These are phyloP conservation scores for Pterula multifida DNA, from an alignment of 1,284 basidiomycete species.

Conservation along the genomic window DNA sequence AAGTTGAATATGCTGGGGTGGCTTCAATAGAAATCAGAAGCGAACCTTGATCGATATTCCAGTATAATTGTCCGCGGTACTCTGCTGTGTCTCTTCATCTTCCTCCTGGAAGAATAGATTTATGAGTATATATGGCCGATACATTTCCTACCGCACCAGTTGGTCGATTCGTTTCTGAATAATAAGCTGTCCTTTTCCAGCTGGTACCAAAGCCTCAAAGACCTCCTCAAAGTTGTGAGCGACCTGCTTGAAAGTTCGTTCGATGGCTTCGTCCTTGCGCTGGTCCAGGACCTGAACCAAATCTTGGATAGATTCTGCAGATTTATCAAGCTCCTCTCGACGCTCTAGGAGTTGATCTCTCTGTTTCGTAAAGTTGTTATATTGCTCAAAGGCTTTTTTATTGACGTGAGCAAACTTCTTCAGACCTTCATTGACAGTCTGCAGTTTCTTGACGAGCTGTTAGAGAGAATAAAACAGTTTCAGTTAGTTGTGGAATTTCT, in stretches of 20 bases:
- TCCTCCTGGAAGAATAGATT: no score
- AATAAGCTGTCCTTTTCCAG: constrained; percentile 81
- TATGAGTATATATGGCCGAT: not conserved
- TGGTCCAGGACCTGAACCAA: constrained; percentile 94
- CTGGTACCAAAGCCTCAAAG: constrained; percentile 95
- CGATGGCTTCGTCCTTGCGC: constrained; percentile 96
- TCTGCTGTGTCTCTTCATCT: constrained; percentile 62
- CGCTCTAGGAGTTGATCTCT: constrained; percentile 83
- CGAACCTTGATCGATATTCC: constrained; percentile 87
- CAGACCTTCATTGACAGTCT: constrained; percentile 81
- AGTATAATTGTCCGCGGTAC: constrained; percentile 86
- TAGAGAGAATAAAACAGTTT: constrained; percentile 3
- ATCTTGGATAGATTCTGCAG: constrained; percentile 83
- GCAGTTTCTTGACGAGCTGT: constrained; percentile 84
- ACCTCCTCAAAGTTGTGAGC: constrained; percentile 95
- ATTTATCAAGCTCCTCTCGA: constrained; percentile 83
- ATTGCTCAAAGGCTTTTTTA: constrained; percentile 99
- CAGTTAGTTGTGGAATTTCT: constrained; percentile 4
- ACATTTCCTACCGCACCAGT: constrained; percentile 47
- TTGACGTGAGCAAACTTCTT: constrained; percentile 98
- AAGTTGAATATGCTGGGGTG: no score
- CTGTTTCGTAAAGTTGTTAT: constrained; percentile 95
- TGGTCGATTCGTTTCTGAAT: constrained; percentile 87
- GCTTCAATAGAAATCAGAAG: constrained; percentile 3
- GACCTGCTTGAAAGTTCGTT: constrained; percentile 96